These are phyloP conservation scores for Neurospora hispaniola DNA, from an alignment of 495 filamentous ascomycete genomes.

Conservation along the genomic window DNA sequence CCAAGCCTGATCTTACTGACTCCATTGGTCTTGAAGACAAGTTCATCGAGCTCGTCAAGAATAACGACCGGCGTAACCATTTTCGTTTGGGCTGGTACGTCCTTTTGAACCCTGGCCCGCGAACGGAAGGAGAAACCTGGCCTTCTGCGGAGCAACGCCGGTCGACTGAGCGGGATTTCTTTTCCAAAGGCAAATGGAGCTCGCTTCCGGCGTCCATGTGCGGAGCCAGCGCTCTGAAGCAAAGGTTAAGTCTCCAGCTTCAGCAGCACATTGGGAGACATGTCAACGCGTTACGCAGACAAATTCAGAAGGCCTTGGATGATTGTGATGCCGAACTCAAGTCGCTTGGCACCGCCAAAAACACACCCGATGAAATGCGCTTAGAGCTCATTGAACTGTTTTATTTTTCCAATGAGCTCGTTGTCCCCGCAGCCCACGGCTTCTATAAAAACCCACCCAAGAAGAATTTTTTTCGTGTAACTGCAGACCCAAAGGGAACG, in stretches of 20 bases:
- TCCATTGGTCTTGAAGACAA: constrained; percentile 34
- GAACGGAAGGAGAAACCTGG: constrained; percentile 25
- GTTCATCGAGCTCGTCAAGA: constrained; percentile 45
- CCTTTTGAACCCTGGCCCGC: constrained; percentile 42
- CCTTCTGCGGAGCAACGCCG: constrained; percentile 20
- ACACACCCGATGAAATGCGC: constrained; percentile 29
- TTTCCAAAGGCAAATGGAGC: constrained; percentile 33
- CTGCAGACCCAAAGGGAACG: constrained; percentile 25
- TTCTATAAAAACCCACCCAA: constrained; percentile 32
- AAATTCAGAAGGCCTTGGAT: constrained; percentile 29
- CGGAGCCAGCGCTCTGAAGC: constrained; percentile 25
- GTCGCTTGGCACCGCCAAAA: constrained; percentile 26
- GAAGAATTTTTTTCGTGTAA: constrained; percentile 28
- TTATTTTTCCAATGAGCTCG: constrained; percentile 26
- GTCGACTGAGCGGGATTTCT: constrained; percentile 22
- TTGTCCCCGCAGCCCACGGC: constrained; percentile 30
- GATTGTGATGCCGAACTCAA: constrained; percentile 28
- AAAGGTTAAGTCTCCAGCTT: constrained; percentile 28
- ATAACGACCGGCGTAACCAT: constrained; percentile 40
- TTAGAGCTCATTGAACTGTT: constrained; percentile 30
- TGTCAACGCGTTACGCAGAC: constrained; percentile 21
- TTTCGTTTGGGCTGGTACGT: constrained; percentile 58
- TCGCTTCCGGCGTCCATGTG: constrained; percentile 19
- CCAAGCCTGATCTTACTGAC: constrained; percentile 40
- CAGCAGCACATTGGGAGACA: constrained; percentile 30